phyloP scores from a whole-genome alignment of 495 filamentous ascomycete species.

The Aspergillus incahuasiensis region DNA sequence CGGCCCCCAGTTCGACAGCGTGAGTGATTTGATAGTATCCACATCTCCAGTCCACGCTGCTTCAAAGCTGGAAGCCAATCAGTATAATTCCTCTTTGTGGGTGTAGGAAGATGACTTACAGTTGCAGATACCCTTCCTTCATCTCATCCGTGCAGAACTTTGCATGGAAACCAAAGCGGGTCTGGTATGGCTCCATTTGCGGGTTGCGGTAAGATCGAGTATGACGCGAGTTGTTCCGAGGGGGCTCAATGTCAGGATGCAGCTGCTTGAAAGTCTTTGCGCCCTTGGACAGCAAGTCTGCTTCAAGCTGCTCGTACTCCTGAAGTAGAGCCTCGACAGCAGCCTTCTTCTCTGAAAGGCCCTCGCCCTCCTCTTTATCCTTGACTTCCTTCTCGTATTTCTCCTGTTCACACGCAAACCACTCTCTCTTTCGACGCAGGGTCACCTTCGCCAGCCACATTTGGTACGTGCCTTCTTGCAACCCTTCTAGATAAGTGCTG shows the following conservation, averaged over 20 bases:
- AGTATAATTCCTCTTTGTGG: background rate
- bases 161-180: constrained; percentile 44
- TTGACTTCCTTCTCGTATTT: constrained; percentile 1
- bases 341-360: constrained; percentile 45
- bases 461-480: background rate
- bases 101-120: constrained; percentile 33
- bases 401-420: constrained; percentile 1
- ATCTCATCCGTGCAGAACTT: constrained; percentile 48
- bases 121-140: constrained; percentile 50
- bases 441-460: constrained; percentile 1
- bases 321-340: constrained; percentile 43
- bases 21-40: constrained; percentile 44
- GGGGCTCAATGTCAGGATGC: constrained; percentile 45
- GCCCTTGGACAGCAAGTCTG: constrained; percentile 45
- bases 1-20: constrained; percentile 40
- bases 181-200: constrained; percentile 33
- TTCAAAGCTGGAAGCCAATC: constrained; percentile 48
- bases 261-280: constrained; percentile 64
- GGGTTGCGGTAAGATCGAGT: background rate
- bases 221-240: background rate
- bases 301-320: constrained; percentile 51
- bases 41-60: constrained; percentile 66
- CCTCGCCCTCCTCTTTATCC: constrained; percentile 20
- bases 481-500: constrained; percentile 8
- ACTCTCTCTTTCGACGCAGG: background rate